Conservation (phyloP, 257 asterid species). For the Solanum chilense region DNA sequence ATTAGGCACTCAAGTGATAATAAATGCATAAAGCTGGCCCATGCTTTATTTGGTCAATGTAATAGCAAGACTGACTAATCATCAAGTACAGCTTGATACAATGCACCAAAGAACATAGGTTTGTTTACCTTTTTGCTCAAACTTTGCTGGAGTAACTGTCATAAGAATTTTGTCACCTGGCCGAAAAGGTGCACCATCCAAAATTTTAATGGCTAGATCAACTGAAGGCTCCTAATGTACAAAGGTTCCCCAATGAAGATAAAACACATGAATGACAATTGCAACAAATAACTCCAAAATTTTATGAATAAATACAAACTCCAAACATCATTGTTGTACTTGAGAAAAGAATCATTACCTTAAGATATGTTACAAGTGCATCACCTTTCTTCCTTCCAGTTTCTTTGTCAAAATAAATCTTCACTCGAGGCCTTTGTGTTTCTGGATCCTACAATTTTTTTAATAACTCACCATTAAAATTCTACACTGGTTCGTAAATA, state of each 20-base stretch:
- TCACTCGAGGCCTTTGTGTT: conserved; percentile 85
- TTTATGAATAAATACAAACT: not conserved
- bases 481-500: not conserved
- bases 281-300: not conserved
- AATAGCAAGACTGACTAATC: not conserved
- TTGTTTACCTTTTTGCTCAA: conserved; percentile 85
- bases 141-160: conserved; percentile 78
- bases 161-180: conserved; percentile 62
- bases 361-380: conserved; percentile 83
- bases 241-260: not conserved
- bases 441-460: conserved; percentile 70
- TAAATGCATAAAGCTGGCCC: not conserved
- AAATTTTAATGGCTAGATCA: conserved; percentile 63
- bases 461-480: conserved; percentile 2
- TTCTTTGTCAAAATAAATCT: conserved; percentile 77
- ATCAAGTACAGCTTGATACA: not conserved
- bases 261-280: not conserved
- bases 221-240: conserved; percentile 87
- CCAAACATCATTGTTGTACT: not conserved
- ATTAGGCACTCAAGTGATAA: not conserved
- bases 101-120: conserved; percentile 1
- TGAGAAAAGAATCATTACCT: conserved; percentile 40
- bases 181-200: conserved; percentile 85
- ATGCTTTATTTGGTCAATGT: not conserved
- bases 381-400: conserved; percentile 89